Evolutionary conservation across 139 green algal genomes (phyloP), one percentile per base, ranked within the genome.

Genomic region (Marvania coccoides): DNA sequence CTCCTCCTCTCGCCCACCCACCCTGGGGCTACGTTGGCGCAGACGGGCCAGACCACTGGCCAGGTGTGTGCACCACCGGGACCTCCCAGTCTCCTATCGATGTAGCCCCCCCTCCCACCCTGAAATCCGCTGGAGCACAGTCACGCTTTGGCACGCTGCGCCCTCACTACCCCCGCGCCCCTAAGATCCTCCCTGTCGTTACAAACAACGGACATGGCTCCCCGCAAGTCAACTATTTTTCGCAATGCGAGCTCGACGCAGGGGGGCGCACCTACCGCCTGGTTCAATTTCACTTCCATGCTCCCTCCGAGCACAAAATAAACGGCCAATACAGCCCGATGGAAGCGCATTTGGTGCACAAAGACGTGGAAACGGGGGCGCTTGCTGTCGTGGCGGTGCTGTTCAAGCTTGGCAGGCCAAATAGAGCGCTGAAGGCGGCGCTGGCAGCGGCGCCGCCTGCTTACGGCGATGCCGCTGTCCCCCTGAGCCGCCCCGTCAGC

Each of bases 201-300:
- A 58, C 76, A 4, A 90, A 91, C 73, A 87, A 85, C 9, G 82
- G 83, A 8, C 83, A 88, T 26, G 83, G 83, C 9, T 89, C 85
- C 0, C 89, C 89, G 73, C 85, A 91, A 74, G 75, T 90, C 45
- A 33, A n/a, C 23, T 73, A 63, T 23, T 8, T 42, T 35, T 62
- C 15, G 31, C 15, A 13, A 6, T 35, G 46, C 10, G 26, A 10
- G 24, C 12, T 65, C n/a, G 37, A 46, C 26, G 15, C 53, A 1
- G 69, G 63, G 9, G 66, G 64, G 12, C 68, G 75, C 58, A 71
- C 81, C 46, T 74, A 87, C 36, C 72, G 90, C 66, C 80, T 92
- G 63, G 62, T 92, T 34, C 88, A 95, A 76, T 88, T 81, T 71
- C 88, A 94, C 73, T 95, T 92, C 72, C 88, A 95, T 65, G 79